Evolutionary conservation across 345 rosid genomes (phyloP).

Genomic region (Boechera divaricarpa): DNA sequence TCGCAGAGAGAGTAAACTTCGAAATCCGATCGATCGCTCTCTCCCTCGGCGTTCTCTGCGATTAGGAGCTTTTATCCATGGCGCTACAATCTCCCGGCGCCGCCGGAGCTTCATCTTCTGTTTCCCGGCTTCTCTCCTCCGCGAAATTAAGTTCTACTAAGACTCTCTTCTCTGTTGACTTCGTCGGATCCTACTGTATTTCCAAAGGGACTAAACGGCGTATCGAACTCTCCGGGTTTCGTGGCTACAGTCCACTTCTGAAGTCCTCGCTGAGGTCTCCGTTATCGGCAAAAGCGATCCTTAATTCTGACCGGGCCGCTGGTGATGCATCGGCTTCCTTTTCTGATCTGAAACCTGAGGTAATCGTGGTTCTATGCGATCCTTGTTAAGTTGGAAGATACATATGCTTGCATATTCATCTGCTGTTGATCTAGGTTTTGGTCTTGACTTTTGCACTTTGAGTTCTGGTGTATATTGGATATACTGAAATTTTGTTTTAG

Average conservation of each 20-base stretch:
- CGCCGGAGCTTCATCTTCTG: constrained; percentile 48
- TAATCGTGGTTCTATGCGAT: constrained; percentile 20
- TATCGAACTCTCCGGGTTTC: constrained; percentile 47
- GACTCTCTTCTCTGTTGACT: constrained; percentile 64
- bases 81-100: constrained; percentile 45
- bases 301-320: constrained; percentile 52
- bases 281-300: constrained; percentile 51
- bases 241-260: constrained; percentile 45
- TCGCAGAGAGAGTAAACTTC: constrained; percentile 6
- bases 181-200: constrained; percentile 61
- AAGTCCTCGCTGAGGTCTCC: constrained; percentile 41
- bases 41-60: constrained; percentile 9
- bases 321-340: constrained; percentile 44
- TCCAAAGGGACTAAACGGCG: constrained; percentile 56
- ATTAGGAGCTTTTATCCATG: constrained; percentile 42
- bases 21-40: constrained; percentile 33
- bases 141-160: constrained; percentile 48
- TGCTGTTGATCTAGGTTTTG: constrained; percentile 26
- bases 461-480: constrained; percentile 5
- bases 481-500: not conserved
- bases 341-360: constrained; percentile 45
- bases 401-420: constrained; percentile 23
- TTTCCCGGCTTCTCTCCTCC: constrained; percentile 55
- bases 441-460: constrained; percentile 25
- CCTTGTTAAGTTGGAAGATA: constrained; percentile 1